These are phyloP conservation scores for Groenewaldozyma salmanticensis DNA, from an alignment of 805 yeast genomes.

Conservation along the genomic window DNA sequence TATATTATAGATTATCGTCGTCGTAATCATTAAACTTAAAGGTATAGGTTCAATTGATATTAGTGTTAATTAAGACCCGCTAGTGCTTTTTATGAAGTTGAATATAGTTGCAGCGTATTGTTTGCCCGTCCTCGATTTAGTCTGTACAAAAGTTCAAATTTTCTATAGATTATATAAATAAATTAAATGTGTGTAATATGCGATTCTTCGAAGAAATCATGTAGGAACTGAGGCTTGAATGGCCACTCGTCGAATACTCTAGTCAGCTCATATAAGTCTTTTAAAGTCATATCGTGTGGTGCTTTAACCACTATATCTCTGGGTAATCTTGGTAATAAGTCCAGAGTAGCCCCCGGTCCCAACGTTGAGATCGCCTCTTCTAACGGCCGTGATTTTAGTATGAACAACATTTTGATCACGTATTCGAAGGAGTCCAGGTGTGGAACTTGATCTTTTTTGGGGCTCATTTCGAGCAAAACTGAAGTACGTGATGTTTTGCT, in stretches of 20 bases:
- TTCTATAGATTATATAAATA: too few relatives aligned
- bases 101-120: too few relatives aligned
- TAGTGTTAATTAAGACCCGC: too few relatives aligned
- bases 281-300: slow-evolving; percentile 40
- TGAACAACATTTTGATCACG: slow-evolving; percentile 52
- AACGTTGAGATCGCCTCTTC: slow-evolving; percentile 40
- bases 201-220: slow-evolving; percentile 33
- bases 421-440: slow-evolving; percentile 54
- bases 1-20: not conserved
- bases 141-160: too few relatives aligned
- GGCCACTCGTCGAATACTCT: slow-evolving; percentile 66
- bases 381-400: slow-evolving; percentile 37
- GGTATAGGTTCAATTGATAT: too few relatives aligned
- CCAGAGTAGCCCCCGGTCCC: slow-evolving; percentile 67
- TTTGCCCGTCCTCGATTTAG: too few relatives aligned
- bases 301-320: slow-evolving; percentile 33
- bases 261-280: slow-evolving; percentile 46
- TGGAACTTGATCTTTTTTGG: slow-evolving; percentile 33
- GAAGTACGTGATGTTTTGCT: not conserved
- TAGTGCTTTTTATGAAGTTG: too few relatives aligned
- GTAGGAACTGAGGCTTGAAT: slow-evolving; percentile 56
- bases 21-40: too few relatives aligned
- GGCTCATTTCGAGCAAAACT: slow-evolving; percentile 50
- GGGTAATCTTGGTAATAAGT: slow-evolving; percentile 26
- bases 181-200: too few relatives aligned